Evolutionary conservation across 805 yeast genomes (phyloP), one percentile per base, ranked within the genome.

Genomic region (Kazachstania viticola): DNA sequence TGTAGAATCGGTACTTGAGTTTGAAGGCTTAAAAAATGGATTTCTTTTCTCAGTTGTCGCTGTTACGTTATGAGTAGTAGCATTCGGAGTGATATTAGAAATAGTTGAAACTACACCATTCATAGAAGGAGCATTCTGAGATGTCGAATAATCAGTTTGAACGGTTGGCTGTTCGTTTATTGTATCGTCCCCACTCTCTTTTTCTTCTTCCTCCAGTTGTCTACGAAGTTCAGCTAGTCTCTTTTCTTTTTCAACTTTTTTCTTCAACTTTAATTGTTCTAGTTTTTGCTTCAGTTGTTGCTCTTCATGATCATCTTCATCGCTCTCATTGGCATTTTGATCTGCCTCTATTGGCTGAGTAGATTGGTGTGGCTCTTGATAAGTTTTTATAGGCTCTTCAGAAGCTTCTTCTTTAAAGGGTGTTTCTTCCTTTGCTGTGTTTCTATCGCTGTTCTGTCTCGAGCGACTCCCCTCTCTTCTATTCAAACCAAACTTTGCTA

Each of bases 401-500:
- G 21, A 21, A 7, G 31, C 26, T 25, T 34, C 38, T 8, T 18
- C 41, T 6, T 23, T 19, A 16, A 32, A 30, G 13, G 41, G 39
- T 2, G 43, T 19, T 12, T 27, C 15, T n/a, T 27, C 14, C 3
- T 21, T 12, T 14, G 29, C 36, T 22, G 32, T 17, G 12, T 17
- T 14, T n/a, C n/a, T n/a, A n/a, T 15, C 14, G n/a, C 30, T 23
- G 8, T 19, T 26, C 15, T 28, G 23, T 31, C 35, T 35, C 17
- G 35, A 30, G 27, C 36, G 31, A n/a, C n/a, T n/a, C 16, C 27
- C 27, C 4, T 30, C 27, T 35, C 60, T 57, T 49, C 73, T 62
- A 15, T 65, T 58, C 37, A 83, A 69, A 3, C 94, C 94, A 35
- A 84, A 65, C 39, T 76, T 79, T 3, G 93, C 94, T 46, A 84